These are phyloP conservation scores for Salix brachista DNA, from an alignment of 345 rosid genomes.

Conservation along the genomic window DNA sequence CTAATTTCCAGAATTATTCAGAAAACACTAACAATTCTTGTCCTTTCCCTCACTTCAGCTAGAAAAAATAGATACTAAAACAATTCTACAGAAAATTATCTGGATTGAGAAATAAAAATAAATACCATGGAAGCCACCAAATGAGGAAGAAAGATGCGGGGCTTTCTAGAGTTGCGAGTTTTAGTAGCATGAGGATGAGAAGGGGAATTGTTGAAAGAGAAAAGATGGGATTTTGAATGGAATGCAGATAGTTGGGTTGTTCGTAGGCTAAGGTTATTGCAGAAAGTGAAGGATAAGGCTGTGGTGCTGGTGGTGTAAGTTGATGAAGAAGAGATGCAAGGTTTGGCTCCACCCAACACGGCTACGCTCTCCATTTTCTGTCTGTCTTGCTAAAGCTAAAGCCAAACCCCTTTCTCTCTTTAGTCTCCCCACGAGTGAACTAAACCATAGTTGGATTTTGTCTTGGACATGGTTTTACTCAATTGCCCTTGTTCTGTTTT, in stretches of 20 bases:
- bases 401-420: neutral
- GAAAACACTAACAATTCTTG: neutral
- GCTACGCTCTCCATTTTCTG: slow-evolving; percentile 34
- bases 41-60: neutral
- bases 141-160: slow-evolving; percentile 75
- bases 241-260: slow-evolving; percentile 43
- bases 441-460: neutral
- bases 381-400: neutral
- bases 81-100: neutral
- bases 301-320: slow-evolving; percentile 1
- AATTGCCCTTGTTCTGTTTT: neutral
- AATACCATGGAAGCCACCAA: slow-evolving; percentile 77
- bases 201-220: slow-evolving; percentile 31
- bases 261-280: slow-evolving; percentile 23
- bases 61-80: neutral
- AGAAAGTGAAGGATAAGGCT: slow-evolving; percentile 17
- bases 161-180: slow-evolving; percentile 35
- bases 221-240: slow-evolving; percentile 47
- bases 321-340: slow-evolving; percentile 12
- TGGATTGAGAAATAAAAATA: neutral
- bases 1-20: neutral
- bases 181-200: slow-evolving; percentile 26
- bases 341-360: slow-evolving; percentile 17
- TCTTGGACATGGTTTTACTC: neutral
- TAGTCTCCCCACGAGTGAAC: neutral